Evolutionary conservation across 768 basidiomycete genomes (phyloP).

Genomic region (Mycena epipterygia): DNA sequence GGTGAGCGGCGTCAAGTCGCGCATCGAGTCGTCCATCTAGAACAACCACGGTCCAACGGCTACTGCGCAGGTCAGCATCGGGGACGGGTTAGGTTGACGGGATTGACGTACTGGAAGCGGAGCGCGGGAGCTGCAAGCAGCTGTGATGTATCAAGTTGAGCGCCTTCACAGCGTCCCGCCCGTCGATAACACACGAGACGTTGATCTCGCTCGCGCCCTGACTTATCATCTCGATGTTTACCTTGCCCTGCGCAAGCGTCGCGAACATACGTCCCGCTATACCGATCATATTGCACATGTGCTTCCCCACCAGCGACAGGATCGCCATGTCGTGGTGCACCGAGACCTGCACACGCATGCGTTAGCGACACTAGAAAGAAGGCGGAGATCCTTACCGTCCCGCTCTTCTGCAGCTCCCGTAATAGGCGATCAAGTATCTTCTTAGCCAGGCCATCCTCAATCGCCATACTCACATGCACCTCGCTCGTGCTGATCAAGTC

Average conservation of each 20-base stretch:
- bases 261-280: conserved; percentile 96
- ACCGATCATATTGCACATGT: conserved; percentile 96
- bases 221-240: conserved; percentile 99
- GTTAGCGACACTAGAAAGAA: background rate
- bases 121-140: conserved; percentile 70
- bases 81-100: background rate
- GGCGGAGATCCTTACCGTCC: conserved; percentile 68
- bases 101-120: conserved; percentile 22
- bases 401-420: conserved; percentile 83
- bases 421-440: conserved; percentile 80
- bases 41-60: conserved; percentile 38
- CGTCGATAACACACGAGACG: conserved; percentile 93
- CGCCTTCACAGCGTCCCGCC: conserved; percentile 89
- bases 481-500: conserved; percentile 98
- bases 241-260: conserved; percentile 91
- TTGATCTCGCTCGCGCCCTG: conserved; percentile 98
- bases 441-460: conserved; percentile 80
- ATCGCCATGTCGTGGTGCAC: conserved; percentile 94
- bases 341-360: conserved; percentile 69
- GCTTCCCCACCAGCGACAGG: conserved; percentile 96
- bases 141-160: conserved; percentile 95
- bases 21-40: conserved; percentile 32
- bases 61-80: conserved; percentile 24
- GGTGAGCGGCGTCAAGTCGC: background rate
- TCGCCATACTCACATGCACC: conserved; percentile 98